Base-by-base conservation (phyloP, 2,329 filamentous ascomycete species). In the Stenocarpella maydis region DNA sequence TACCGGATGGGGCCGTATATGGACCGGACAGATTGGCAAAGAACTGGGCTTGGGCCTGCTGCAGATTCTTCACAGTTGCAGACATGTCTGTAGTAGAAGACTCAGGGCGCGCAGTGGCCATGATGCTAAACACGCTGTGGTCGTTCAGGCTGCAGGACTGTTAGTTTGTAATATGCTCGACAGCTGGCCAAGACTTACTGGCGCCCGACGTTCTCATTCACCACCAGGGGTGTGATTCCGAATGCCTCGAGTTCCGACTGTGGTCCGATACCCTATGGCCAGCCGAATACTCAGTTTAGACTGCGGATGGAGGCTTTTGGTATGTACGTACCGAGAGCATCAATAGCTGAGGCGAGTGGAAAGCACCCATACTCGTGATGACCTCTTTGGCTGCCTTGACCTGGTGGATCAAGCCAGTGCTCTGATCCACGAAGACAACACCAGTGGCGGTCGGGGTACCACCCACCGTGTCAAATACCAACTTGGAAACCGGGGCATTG, bases 91-190 rank as follows among this genome's bases (percentile, higher is more conserved):
- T 72, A 2, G 75, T 76, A 15, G 74, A 75, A 61, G 72, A 74
- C 41, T 76, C 73, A 4, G 72, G 71, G 15, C 72, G 69, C 17
- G 73, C 74, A 10, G 58, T 72, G 0, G 74, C 75, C 72, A 75
- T 75, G 49, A 76, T 76, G 70, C 74, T 75, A 69, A 75, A 76
- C 26, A 76, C 73, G 39, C 72, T 75, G 71, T 76, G 75, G 39
- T 76, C 75, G 60, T 74, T 75, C 15, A 76, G 71, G 39, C 74
- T 75, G n/a, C 4, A 15, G 6, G 1, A 2, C 7, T 1, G 3
- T 61, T 49, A 61, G 41, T 7, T 3, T 15, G 2, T 6, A 7
- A 2, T n/a, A 0, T 21, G 5, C 26, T 19, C 4, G 26, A 2
- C 2, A 6, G 5, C 1, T 37, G 2, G 9, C 21, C 2, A 37